phyloP scores from a whole-genome alignment of 805 yeast species.

The Candida xyloterini region DNA sequence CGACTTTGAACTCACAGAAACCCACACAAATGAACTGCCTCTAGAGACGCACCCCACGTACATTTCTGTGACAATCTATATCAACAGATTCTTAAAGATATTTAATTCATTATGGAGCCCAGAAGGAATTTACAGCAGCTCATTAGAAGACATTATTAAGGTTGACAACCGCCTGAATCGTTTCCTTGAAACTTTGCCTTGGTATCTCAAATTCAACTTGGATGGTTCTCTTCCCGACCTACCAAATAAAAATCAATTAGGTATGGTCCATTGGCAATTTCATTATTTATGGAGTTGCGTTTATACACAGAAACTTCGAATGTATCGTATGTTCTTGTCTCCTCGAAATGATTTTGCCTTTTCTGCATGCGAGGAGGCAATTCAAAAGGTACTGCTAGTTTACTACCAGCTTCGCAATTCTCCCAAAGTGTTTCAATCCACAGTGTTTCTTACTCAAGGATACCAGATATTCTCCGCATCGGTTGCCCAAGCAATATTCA shows the following conservation, averaged over 20 bases:
- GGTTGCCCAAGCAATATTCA: slow-evolving; percentile 32
- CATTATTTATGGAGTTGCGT: slow-evolving; percentile 15
- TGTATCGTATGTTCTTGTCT: slow-evolving; percentile 9
- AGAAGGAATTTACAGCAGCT: slow-evolving; percentile 5
- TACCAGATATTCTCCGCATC: slow-evolving; percentile 34
- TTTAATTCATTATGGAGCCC: slow-evolving; percentile 21
- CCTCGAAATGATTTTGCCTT: slow-evolving; percentile 19
- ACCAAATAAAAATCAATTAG: neutral
- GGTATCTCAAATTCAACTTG: slow-evolving; percentile 13
- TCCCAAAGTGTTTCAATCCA: slow-evolving; percentile 22
- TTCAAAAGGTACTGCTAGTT: slow-evolving; percentile 27
- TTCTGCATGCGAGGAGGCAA: slow-evolving; percentile 28
- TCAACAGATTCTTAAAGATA: slow-evolving; percentile 14
- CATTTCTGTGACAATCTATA: slow-evolving; percentile 15
- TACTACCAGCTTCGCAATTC: slow-evolving; percentile 26
- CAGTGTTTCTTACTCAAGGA: slow-evolving; percentile 31
- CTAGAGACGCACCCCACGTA: slow-evolving; percentile 17
- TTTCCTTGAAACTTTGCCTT: slow-evolving; percentile 10
- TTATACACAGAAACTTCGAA: slow-evolving; percentile 12
- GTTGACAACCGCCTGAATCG: slow-evolving; percentile 9
- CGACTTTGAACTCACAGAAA: slow-evolving; percentile 26
- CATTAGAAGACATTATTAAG: slow-evolving; percentile 3
- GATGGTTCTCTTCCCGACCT: slow-evolving; percentile 17
- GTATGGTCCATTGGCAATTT: slow-evolving; percentile 11
- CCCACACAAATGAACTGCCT: slow-evolving; percentile 5